Base-by-base conservation (phyloP, 2,329 filamentous ascomycete genomes). In the Fusarium nisikadoi region DNA sequence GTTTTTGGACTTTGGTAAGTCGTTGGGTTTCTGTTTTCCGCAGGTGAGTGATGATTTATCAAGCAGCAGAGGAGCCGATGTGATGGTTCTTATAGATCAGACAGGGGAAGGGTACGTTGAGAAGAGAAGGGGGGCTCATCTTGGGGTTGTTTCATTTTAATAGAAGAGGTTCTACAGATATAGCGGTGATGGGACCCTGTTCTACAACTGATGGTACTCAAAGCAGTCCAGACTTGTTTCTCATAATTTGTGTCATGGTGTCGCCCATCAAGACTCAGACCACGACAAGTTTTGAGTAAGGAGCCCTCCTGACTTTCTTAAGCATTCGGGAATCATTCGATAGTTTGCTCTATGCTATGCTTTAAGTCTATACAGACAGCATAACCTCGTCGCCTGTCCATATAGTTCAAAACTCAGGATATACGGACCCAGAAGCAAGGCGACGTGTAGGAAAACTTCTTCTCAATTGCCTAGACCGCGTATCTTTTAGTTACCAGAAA, bases 21-120 rank as follows among this genome's bases (percentile, higher is more conserved):
- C 13, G 23, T 16, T 52, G 19, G 16, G 19, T 12, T 29, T 55
- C 16, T 25, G 19, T 36, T 4, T 49, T 19, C 17, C 0, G 14
- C 27, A 8, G 4, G 3, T 17, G 5, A 33, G 19, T 39, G 33
- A 39, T 52, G 19, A 16, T 38, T 20, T 38, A 27, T 1, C 2
- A 17, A 13, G 5, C 2, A 9, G 16, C 2, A 1, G 29, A 38
- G 19, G 23, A 9, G 33, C 49, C 19, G 23, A 17, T 29, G 12
- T 2, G 19, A 39, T 7, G 2, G 19, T 17, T 39, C 14, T 39
- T 53, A 53, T 39, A 53, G 47, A 35, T 10, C 35, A 36, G 5
- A 3, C 12, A 25, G n/a, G 6, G 2, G 3, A 4, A 35, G 4
- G 3, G n/a, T 3, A 35, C 25, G n/a, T 2, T 1, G 2, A 7